These are phyloP conservation scores for Penicillium vulpinum DNA, from an alignment of 2,329 filamentous ascomycete genomes.

Conservation along the genomic window DNA sequence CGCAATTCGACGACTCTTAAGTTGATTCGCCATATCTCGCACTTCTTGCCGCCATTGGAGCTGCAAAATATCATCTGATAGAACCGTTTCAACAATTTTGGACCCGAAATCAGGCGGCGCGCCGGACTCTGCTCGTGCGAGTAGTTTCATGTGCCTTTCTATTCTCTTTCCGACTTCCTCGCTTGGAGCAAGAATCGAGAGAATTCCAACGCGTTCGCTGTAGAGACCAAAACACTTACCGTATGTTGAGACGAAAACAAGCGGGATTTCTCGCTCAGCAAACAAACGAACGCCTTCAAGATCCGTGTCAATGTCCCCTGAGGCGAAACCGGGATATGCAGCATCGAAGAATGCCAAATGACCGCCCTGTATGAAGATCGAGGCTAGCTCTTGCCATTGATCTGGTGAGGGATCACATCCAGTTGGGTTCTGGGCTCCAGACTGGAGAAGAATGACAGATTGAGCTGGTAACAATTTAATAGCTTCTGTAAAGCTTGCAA, in stretches of 20 bases:
- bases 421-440: slow-evolving; percentile 18
- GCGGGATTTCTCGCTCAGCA: slow-evolving; percentile 11
- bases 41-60: slow-evolving; percentile 15
- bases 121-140: slow-evolving; percentile 12
- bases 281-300: slow-evolving; percentile 13
- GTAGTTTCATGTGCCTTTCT: slow-evolving; percentile 5
- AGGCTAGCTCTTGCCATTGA: slow-evolving; percentile 12
- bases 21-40: slow-evolving; percentile 9
- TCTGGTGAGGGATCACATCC: slow-evolving; percentile 15
- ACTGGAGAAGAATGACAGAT: slow-evolving; percentile 17
- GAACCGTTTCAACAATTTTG: slow-evolving; percentile 11
- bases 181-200: slow-evolving; percentile 10
- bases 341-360: slow-evolving; percentile 20
- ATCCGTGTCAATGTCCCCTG: slow-evolving; percentile 14
- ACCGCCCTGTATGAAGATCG: slow-evolving; percentile 9
- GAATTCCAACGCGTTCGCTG: slow-evolving; percentile 16
- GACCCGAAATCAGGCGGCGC: slow-evolving; percentile 16
- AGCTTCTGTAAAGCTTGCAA: slow-evolving; percentile 1
- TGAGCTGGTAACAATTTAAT: slow-evolving; percentile 10
- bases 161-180: slow-evolving; percentile 9
- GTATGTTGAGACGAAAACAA: slow-evolving; percentile 15
- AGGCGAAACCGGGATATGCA: slow-evolving; percentile 18
- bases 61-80: slow-evolving; percentile 6
- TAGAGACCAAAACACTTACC: slow-evolving; percentile 18
- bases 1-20: slow-evolving; percentile 5